Base-by-base conservation (phyloP, 2,329 filamentous ascomycete species). In the Aspergillus sp. region DNA sequence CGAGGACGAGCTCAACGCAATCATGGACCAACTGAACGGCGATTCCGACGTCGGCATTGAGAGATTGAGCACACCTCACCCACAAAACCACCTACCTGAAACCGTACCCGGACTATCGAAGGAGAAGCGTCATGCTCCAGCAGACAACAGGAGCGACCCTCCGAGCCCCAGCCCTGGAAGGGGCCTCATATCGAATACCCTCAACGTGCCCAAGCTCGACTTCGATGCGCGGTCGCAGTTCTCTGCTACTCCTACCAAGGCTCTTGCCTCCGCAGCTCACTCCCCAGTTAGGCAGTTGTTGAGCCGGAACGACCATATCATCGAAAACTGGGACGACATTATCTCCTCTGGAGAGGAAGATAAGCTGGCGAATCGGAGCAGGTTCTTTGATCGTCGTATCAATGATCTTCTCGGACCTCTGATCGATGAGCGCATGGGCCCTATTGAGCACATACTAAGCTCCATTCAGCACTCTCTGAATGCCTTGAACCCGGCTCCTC, bases 361-460 rank as follows among this genome's bases (percentile, higher is more conserved):
- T 54, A 97, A 96, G 77, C 82, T 98, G 59, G 87, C 91, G 66
- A 88, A 89, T 57, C 88, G 93, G 52, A 91, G 91, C 65, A 86
- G 87, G 51, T 98, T 97, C 83, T 97, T 98, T 71, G 93, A 98
- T 72, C 89, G 87, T 51, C 93, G 91, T 72, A 91, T 99, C 65
- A 93, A 97, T 73, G 88, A 92, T 54, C 80, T 98, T 66, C 91
- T 99, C 66, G 91, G 91, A 56, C 87, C 86, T 52, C 83, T 95
- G 3, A 79, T 99, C 55, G 87, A 92, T 56, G 86, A 89, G 64
- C 89, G 91, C 46, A 83, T 99, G 7, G 87, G 87, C 61, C 94
- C 95, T 38, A 80, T 99, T 31, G 92, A 97, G 77, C 87, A 89
- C 72, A 86, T 88, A n/a, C 77, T 99, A 60, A 85, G 87, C 57